Evolutionary conservation across 2,329 filamentous ascomycete species (phyloP), one percentile per base, ranked within the genome.

Genomic region (Verticillium nubilum): DNA sequence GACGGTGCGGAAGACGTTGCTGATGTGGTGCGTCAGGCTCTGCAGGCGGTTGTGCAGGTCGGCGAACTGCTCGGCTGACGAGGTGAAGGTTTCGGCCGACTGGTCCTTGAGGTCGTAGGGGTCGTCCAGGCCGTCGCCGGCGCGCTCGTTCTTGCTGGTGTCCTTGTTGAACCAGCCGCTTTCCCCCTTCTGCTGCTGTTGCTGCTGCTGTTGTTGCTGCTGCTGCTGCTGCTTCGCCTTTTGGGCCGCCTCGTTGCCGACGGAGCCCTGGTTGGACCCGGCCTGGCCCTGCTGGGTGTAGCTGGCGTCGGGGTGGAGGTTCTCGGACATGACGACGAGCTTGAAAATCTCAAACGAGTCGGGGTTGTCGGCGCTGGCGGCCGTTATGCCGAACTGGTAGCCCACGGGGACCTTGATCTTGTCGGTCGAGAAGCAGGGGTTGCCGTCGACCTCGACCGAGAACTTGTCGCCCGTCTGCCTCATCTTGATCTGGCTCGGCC

Each of bases 271-370:
- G 56, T 52, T 52, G 6, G 56, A 15, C 25, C 28, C 56, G 23
- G 37, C 37, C 26, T 67, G 57, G 58, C 63, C 61, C 29, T 65
- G 54, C 52, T 67, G 57, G 27, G 56, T 54, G 42, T 63, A 56
- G 25, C 76, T 62, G 67, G 68, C 62, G 50, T 71, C 68, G 9
- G 71, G 67, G 56, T 74, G 68, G 59, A 68, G 71, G 29, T 72
- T 71, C 27, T 86, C 83, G 12, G 83, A 87, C 69, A 87, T 85
- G 57, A 95, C 85, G 35, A 90, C 82, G 70, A 98, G 84, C 72
- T 94, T 96, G 80, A 93, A 95, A 65, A 97, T 74, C 75, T 99
- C 95, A 69, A 97, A 96, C 5, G 92, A 96, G 76, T 99, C 95
- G 0, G 95, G 92, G 67, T 87, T 93, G 66, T 98, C 94, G 29